Percentiles rank a stretch among this genome's conserved stretches.
Evolutionary conservation across 1,284 basidiomycete species (phyloP).

Genomic region (Heliocybe sulcata): DNA sequence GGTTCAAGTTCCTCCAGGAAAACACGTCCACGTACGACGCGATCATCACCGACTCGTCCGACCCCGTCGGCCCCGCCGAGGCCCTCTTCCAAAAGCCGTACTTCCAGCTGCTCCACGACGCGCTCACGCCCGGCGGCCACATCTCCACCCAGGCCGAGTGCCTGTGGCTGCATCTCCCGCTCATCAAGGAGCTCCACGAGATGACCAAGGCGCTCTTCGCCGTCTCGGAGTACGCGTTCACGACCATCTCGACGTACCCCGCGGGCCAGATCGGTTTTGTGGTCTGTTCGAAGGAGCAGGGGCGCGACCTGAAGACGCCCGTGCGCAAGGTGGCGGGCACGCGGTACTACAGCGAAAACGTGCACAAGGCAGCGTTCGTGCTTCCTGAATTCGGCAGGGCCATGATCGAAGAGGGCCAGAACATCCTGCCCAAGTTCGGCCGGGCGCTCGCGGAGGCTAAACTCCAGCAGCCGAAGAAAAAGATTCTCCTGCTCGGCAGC

Average conservation of each 20-base stretch:
- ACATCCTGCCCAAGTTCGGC: constrained; percentile 66
- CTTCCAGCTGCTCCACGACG: constrained; percentile 90
- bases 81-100: constrained; percentile 96
- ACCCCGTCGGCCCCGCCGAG: constrained; percentile 94
- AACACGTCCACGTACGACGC: constrained; percentile 92
- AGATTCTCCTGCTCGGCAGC: constrained; percentile 88
- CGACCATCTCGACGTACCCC: constrained; percentile 97
- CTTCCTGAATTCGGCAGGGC: constrained; percentile 89
- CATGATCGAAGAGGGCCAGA: constrained; percentile 65
- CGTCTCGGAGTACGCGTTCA: constrained; percentile 88
- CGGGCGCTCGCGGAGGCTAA: constrained; percentile 30
- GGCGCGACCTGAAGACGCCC: constrained; percentile 66
- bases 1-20: constrained; percentile 94
- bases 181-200: constrained; percentile 77
- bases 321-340: constrained; percentile 64
- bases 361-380: constrained; percentile 84
- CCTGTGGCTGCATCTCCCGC: constrained; percentile 89
- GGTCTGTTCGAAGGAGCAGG: constrained; percentile 78
- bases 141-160: constrained; percentile 97
- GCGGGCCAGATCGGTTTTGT: constrained; percentile 97
- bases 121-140: constrained; percentile 85
- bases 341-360: constrained; percentile 81
- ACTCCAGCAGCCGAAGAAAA: constrained; percentile 39
- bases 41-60: constrained; percentile 98
- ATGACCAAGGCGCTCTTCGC: constrained; percentile 80